Conservation (phyloP, 140 eudicot genomes). For the Cichorium intybus region DNA sequence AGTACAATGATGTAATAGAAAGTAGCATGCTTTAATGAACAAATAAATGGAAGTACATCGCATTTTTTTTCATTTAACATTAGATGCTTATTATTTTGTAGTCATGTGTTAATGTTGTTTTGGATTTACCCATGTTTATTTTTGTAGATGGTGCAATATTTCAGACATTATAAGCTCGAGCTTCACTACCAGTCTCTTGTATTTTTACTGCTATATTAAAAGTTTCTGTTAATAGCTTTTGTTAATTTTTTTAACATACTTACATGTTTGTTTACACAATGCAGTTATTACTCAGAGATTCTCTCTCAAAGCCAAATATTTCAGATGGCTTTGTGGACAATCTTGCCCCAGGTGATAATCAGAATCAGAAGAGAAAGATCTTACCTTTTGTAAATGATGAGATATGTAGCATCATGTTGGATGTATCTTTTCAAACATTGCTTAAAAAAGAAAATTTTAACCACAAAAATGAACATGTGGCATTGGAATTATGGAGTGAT, state of each 20-base stretch:
- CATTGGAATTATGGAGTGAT: conserved; percentile 88
- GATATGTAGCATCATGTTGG: conserved; percentile 60
- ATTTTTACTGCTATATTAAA: too few relatives aligned
- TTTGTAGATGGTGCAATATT: too few relatives aligned
- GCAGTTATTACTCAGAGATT: conserved; percentile 73
- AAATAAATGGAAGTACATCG: too few relatives aligned
- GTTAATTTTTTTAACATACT: conserved; percentile 18
- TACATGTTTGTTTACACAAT: conserved; percentile 26
- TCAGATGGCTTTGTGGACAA: conserved; percentile 51
- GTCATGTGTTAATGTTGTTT: too few relatives aligned
- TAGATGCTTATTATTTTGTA: too few relatives aligned
- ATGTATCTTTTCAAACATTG: conserved; percentile 64
- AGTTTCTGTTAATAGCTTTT: conserved; percentile 16
- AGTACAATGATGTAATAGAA: too few relatives aligned
- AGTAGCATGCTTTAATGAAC: too few relatives aligned
- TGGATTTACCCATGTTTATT: too few relatives aligned
- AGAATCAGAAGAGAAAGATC: conserved; percentile 56
- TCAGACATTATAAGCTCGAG: too few relatives aligned
- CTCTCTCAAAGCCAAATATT: conserved; percentile 58
- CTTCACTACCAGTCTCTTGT: too few relatives aligned
- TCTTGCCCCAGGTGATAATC: conserved; percentile 43
- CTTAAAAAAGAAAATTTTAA: conserved; percentile 76
- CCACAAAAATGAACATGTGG: conserved; percentile 43
- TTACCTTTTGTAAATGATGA: conserved; percentile 65
- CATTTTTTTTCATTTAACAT: too few relatives aligned